These are phyloP conservation scores for Neopestalotiopsis sp. DNA, from an alignment of 2,329 filamentous ascomycete genomes.

Conservation along the genomic window DNA sequence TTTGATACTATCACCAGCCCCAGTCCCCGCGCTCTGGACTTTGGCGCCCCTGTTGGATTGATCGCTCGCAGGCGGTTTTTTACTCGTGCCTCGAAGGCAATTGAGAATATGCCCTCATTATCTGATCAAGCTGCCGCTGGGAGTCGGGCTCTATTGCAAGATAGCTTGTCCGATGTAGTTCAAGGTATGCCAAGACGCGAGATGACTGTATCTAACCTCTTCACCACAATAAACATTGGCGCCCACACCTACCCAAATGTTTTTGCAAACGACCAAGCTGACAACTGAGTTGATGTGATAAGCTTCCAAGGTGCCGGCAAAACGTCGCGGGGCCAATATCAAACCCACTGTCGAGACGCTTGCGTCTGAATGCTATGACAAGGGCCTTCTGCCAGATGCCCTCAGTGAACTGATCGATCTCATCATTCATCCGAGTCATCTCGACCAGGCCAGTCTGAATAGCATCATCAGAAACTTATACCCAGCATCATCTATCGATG, in stretches of 20 bases:
- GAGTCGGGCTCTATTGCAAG: constrained; percentile 2
- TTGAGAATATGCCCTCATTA: neutral
- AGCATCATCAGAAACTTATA: constrained; percentile 77
- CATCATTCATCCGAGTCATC: constrained; percentile 67
- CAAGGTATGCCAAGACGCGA: constrained; percentile 5
- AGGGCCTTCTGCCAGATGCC: constrained; percentile 66
- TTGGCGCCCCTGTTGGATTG: neutral
- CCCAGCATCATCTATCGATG: constrained; percentile 68
- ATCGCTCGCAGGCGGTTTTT: neutral
- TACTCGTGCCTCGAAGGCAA: neutral
- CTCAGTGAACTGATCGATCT: constrained; percentile 71
- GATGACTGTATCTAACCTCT: constrained; percentile 20
- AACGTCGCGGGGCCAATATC: constrained; percentile 67
- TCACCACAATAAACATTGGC: neutral
- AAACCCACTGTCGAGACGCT: constrained; percentile 69
- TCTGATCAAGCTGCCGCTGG: neutral
- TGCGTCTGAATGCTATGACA: constrained; percentile 67
- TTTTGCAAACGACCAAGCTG: neutral
- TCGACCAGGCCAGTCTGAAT: constrained; percentile 78
- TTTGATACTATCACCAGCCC: neutral
- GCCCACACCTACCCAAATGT: neutral
- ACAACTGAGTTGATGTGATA: neutral
- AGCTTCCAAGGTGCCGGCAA: constrained; percentile 68
- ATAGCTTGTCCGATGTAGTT: constrained; percentile 12
- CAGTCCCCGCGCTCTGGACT: neutral